Evolutionary conservation across 129 eudicot genomes (phyloP).

Genomic region (carrot (Daucus carota)): DNA sequence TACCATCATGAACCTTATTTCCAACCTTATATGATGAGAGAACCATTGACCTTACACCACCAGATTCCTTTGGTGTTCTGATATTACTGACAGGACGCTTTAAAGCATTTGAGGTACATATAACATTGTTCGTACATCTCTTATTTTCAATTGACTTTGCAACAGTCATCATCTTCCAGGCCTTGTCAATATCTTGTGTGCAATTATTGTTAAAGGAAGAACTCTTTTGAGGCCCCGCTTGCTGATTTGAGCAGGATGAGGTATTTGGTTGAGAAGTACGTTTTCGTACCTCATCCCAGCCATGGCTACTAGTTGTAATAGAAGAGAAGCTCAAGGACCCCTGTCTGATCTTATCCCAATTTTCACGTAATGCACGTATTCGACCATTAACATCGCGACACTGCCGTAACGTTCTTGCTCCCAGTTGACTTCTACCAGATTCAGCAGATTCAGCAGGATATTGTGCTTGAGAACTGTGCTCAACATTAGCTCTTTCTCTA

Average conservation of each 20-base stretch:
- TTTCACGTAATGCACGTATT: slow-evolving; percentile 62
- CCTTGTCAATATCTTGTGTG: slow-evolving; percentile 39
- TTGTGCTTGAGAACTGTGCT: slow-evolving; percentile 7
- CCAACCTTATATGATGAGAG: slow-evolving; percentile 11
- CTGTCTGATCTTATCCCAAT: slow-evolving; percentile 55
- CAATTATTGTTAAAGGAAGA: slow-evolving; percentile 19
- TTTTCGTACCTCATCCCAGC: background rate
- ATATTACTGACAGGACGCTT: slow-evolving; percentile 23
- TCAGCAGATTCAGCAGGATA: slow-evolving; percentile 4
- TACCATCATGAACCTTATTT: background rate
- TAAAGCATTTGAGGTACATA: slow-evolving; percentile 10
- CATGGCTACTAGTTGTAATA: background rate
- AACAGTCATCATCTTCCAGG: slow-evolving; percentile 77
- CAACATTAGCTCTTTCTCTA: background rate
- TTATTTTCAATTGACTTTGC: slow-evolving; percentile 46
- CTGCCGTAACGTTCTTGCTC: slow-evolving; percentile 52
- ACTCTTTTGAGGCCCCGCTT: slow-evolving; percentile 13
- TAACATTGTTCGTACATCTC: slow-evolving; percentile 12
- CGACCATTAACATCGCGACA: slow-evolving; percentile 55
- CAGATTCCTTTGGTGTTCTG: slow-evolving; percentile 14
- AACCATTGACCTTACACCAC: slow-evolving; percentile 12
- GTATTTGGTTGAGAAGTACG: slow-evolving; percentile 10
- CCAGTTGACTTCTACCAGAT: slow-evolving; percentile 16
- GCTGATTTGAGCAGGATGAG: slow-evolving; percentile 18
- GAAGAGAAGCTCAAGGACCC: slow-evolving; percentile 54